Evolutionary conservation across 441 rosid genomes (phyloP).

Genomic region (Euphorbia schlechtendalii): DNA sequence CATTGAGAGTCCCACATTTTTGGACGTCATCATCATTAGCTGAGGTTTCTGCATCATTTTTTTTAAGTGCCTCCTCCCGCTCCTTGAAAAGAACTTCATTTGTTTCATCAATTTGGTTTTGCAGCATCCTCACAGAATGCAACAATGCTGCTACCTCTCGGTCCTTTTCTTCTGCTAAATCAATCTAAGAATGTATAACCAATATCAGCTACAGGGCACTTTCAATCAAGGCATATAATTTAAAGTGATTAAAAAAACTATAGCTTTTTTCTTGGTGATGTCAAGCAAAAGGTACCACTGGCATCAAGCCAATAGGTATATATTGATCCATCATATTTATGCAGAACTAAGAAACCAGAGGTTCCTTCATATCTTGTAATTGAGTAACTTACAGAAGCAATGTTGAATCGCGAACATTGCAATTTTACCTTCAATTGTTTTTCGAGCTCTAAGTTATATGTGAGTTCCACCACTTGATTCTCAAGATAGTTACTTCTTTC

Average conservation of each 20-base stretch:
- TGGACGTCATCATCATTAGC: slow-evolving; percentile 31
- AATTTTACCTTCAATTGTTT: slow-evolving; percentile 24
- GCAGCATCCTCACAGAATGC: slow-evolving; percentile 24
- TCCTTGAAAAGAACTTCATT: slow-evolving; percentile 28
- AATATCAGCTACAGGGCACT: slow-evolving; percentile 11
- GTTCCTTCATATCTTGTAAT: slow-evolving; percentile 4
- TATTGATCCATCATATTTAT: background rate
- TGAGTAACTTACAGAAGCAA: background rate
- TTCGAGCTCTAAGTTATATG: slow-evolving; percentile 13
- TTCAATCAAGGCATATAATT: slow-evolving; percentile 7
- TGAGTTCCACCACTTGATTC: slow-evolving; percentile 16
- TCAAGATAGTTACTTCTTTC: slow-evolving; percentile 13
- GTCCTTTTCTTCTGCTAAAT: slow-evolving; percentile 25
- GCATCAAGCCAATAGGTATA: slow-evolving; percentile 15
- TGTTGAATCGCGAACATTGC: background rate
- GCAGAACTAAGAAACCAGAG: slow-evolving; percentile 2
- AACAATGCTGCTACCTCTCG: slow-evolving; percentile 25
- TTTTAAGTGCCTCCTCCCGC: slow-evolving; percentile 29
- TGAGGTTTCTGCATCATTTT: slow-evolving; percentile 20
- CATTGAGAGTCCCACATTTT: slow-evolving; percentile 35
- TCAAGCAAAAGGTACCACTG: slow-evolving; percentile 4
- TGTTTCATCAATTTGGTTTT: slow-evolving; percentile 29
- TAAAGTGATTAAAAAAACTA: background rate
- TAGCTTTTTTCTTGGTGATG: slow-evolving; percentile 8
- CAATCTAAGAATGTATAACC: slow-evolving; percentile 18